Conservation (phyloP, 2,329 filamentous ascomycete genomes). For the Xylariaceae sp. region DNA sequence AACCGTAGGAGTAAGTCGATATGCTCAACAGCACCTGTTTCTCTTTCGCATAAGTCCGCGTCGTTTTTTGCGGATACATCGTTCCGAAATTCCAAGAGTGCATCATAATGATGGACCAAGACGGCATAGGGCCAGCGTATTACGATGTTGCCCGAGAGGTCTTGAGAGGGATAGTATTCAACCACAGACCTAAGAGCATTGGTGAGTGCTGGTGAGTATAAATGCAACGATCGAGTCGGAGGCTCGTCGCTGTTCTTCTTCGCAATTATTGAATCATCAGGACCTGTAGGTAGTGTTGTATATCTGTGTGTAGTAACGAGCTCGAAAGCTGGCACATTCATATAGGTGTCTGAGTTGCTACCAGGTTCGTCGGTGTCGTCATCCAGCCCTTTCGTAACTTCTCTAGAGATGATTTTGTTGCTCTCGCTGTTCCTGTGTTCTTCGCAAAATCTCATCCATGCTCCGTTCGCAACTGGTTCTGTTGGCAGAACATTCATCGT, state of each 20-base stretch:
- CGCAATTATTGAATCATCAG: too few species aligned
- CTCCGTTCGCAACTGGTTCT: not conserved
- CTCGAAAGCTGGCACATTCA: too few species aligned
- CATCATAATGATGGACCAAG: slow-evolving; percentile 28
- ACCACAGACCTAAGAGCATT: slow-evolving; percentile 26
- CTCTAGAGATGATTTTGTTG: slow-evolving; percentile 3
- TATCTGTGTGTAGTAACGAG: slow-evolving; percentile 8
- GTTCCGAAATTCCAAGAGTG: slow-evolving; percentile 15
- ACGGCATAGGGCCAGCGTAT: slow-evolving; percentile 23
- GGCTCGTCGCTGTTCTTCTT: too few species aligned
- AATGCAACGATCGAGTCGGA: slow-evolving; percentile 18
- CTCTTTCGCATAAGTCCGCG: slow-evolving; percentile 12
- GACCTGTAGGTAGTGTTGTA: not conserved
- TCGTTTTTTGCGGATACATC: slow-evolving; percentile 2
- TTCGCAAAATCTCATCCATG: slow-evolving; percentile 10
- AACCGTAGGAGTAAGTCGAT: slow-evolving; percentile 18
- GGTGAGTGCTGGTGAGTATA: slow-evolving; percentile 21
- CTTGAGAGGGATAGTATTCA: slow-evolving; percentile 26
- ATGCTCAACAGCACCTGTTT: slow-evolving; percentile 13
- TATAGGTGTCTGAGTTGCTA: too few species aligned
- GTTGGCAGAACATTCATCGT: not conserved
- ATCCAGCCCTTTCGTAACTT: not conserved
- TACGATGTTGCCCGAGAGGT: slow-evolving; percentile 16
- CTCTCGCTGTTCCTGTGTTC: slow-evolving; percentile 6
- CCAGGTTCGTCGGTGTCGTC: not conserved